Base-by-base conservation (phyloP, 1,139 yeast genomes). In the Geotrichum citri-aurantii region DNA sequence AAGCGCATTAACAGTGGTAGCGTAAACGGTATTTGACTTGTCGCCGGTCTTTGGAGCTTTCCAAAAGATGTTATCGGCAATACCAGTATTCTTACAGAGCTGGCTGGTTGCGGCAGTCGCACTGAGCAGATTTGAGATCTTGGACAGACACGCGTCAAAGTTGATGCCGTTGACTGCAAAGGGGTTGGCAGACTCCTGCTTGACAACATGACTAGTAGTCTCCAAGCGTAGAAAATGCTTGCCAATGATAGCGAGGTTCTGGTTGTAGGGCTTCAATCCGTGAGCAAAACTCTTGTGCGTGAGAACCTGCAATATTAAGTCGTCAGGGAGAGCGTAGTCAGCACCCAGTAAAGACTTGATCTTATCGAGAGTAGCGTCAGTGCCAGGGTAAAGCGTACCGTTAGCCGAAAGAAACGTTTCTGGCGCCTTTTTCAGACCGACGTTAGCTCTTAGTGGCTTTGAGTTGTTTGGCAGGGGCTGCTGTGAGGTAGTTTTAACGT, bases 221-320 rank as follows among this genome's bases (percentile, higher is more conserved):
- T 77, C 80, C 61, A 85, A 76, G 67, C 86, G 84, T 65, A 89
- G 75, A 66, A 87, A 77, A 70, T 87, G 88, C 48, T 82, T 75
- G n/a, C 98, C 98, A 73, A 89, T 76, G 55, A 86, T 81, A 27
- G 89, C 79, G 67, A 92, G 77, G 71, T 87, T 88, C 70, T 90
- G 96, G 73, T 92, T 92, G 73, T 86, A 89, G 21, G 97, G 97
- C 67, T 85, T 84, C 62, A 82, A 78, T 17, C 96, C 97, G 73
- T 89, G 95, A 8, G 95, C 95, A 78, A 91, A 92, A 48, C 96
- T 88, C 75, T 92, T 92, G 75, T 92, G 97, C 12, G 97, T 91
- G 67, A 91, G 76, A 42, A 88, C 84, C 74, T 92, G 97, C 62
- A 90, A 75, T 46, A 87, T 77, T 61, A 88, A 66, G 23, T 71